These are phyloP conservation scores for Bonia amplexicaulis DNA, from an alignment of 176 grass and related monocot species.

Conservation along the genomic window DNA sequence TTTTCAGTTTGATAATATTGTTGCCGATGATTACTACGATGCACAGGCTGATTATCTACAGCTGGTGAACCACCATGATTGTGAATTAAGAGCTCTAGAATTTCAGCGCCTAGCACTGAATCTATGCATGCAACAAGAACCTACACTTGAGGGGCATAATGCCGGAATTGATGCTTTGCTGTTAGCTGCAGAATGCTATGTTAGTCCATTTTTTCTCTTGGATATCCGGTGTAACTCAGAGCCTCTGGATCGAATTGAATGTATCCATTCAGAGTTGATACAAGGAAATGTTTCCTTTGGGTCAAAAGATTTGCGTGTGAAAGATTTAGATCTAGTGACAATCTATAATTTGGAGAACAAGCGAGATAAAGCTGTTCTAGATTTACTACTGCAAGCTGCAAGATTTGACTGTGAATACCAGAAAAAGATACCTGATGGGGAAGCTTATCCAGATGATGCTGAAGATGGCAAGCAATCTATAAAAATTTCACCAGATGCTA, in stretches of 20 bases:
- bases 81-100: conserved; percentile 65
- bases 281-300: conserved; percentile 38
- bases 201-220: conserved; percentile 84
- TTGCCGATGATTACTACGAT: conserved; percentile 68
- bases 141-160: conserved; percentile 70
- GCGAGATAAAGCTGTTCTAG: conserved; percentile 75
- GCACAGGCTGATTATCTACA: conserved; percentile 78
- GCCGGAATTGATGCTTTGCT: conserved; percentile 89
- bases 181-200: conserved; percentile 84
- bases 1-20: conserved; percentile 62
- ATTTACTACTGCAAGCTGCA: conserved; percentile 82
- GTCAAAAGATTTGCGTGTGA: conserved; percentile 39
- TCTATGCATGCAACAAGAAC: conserved; percentile 60
- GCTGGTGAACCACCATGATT: conserved; percentile 65
- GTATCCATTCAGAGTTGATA: conserved; percentile 50
- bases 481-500: conserved; percentile 59
- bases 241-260: conserved; percentile 54
- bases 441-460: conserved; percentile 40
- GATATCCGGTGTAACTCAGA: conserved; percentile 54
- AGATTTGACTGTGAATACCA: conserved; percentile 70
- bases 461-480: conserved; percentile 49
- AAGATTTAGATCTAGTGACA: conserved; percentile 48
- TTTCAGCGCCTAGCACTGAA: conserved; percentile 80
- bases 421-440: conserved; percentile 33
- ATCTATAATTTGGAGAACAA: conserved; percentile 62